These are phyloP conservation scores for Vitis hybrid DNA, from an alignment of 177 flowering plant species.

Conservation along the genomic window DNA sequence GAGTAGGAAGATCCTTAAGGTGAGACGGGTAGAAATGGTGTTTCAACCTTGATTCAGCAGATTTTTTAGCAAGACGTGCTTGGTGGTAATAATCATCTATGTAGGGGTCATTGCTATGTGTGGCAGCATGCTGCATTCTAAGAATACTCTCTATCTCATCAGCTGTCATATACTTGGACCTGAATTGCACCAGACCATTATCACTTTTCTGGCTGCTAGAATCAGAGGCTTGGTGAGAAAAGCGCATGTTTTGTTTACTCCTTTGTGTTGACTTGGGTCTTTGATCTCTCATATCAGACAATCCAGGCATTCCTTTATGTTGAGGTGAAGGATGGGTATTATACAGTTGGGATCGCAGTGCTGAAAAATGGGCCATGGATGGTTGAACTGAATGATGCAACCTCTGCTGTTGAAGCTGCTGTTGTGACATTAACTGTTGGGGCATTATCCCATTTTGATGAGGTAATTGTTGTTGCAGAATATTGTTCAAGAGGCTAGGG, in stretches of 20 bases:
- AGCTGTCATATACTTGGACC: slow-evolving; percentile 88
- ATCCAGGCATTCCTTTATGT: slow-evolving; percentile 42
- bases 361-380: slow-evolving; percentile 56
- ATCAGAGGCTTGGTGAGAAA: slow-evolving; percentile 63
- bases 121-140: slow-evolving; percentile 84
- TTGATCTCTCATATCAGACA: slow-evolving; percentile 59
- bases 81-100: slow-evolving; percentile 93
- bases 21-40: slow-evolving; percentile 73
- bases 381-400: slow-evolving; percentile 56
- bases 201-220: slow-evolving; percentile 63
- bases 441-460: slow-evolving; percentile 64
- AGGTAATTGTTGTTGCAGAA: slow-evolving; percentile 60
- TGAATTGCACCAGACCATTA: slow-evolving; percentile 55
- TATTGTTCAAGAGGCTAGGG: slow-evolving; percentile 48
- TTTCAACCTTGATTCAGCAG: slow-evolving; percentile 65
- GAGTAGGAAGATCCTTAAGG: slow-evolving; percentile 70
- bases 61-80: slow-evolving; percentile 77
- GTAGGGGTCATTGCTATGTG: slow-evolving; percentile 87
- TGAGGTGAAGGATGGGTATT: slow-evolving; percentile 46
- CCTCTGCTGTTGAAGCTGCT: slow-evolving; percentile 53
- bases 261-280: slow-evolving; percentile 63
- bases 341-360: slow-evolving; percentile 63
- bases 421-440: slow-evolving; percentile 59
- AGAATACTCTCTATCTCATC: slow-evolving; percentile 91
- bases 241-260: slow-evolving; percentile 51